Percentiles rank a stretch among this genome's conserved stretches.
phyloP scores from a whole-genome alignment of 2,329 filamentous ascomycete species.

The Neofusicoccum kwambonambiense region DNA sequence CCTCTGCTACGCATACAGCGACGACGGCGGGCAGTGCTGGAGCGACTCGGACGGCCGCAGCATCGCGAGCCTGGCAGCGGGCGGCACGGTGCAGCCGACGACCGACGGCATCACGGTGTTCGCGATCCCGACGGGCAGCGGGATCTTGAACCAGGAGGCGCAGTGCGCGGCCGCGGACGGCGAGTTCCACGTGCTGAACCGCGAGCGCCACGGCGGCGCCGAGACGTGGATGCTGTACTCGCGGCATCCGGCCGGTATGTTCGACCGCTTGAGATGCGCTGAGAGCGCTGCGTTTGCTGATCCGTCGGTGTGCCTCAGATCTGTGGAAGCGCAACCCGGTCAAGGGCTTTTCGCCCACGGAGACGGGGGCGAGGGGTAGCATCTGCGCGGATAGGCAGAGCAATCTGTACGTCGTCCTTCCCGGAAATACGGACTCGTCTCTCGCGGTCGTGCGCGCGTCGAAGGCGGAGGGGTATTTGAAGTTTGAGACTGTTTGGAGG shows the following conservation, averaged over 20 bases:
- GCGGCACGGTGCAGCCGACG: constrained; percentile 35
- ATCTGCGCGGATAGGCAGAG: not conserved
- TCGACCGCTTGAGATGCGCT: not conserved
- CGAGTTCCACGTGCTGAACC: constrained; percentile 51
- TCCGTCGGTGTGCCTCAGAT: not conserved
- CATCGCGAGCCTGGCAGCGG: constrained; percentile 36
- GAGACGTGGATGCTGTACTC: constrained; percentile 6
- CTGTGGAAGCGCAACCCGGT: not conserved
- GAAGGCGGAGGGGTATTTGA: not conserved
- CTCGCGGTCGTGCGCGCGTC: not conserved
- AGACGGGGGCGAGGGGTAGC: not conserved
- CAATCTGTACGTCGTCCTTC: not conserved
- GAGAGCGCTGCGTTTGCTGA: not conserved
- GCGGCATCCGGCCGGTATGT: not conserved
- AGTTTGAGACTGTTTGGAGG: constrained; percentile 5
- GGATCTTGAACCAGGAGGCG: constrained; percentile 53
- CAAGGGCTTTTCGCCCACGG: not conserved
- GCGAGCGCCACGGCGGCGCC: constrained; percentile 33
- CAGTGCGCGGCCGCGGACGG: constrained; percentile 48
- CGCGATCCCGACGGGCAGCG: constrained; percentile 45
- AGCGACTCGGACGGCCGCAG: constrained; percentile 38
- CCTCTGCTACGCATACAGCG: constrained; percentile 51
- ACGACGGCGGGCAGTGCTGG: constrained; percentile 47
- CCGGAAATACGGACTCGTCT: not conserved
- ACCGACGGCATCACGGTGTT: constrained; percentile 46